Evolutionary conservation across 2,329 filamentous ascomycete genomes (phyloP).

Genomic region (Tolypocladium tundrense): DNA sequence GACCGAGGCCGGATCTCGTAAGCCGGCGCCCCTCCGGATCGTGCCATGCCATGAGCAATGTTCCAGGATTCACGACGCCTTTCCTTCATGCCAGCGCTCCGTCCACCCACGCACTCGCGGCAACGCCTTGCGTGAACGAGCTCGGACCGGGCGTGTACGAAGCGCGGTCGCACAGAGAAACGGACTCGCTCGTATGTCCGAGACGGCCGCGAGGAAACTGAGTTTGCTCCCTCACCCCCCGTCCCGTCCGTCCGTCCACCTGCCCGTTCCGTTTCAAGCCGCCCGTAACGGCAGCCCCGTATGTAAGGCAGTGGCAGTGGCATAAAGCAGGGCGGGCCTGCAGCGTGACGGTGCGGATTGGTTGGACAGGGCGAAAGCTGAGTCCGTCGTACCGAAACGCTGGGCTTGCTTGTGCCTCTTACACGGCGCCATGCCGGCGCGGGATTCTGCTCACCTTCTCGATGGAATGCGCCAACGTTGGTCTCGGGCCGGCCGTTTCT

Average conservation of each 20-base stretch:
- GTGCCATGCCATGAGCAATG: not conserved
- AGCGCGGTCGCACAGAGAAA: not conserved
- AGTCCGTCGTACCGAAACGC: not conserved
- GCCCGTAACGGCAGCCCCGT: not conserved
- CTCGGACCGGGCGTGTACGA: not conserved
- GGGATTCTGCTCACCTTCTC: not conserved
- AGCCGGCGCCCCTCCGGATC: not conserved
- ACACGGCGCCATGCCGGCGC: not conserved
- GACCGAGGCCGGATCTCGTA: not conserved
- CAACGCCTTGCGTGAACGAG: not conserved
- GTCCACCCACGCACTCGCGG: not conserved
- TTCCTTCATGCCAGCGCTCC: not conserved
- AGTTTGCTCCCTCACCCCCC: not conserved
- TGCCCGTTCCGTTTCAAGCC: not conserved
- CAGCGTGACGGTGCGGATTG: not conserved
- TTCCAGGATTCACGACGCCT: not conserved
- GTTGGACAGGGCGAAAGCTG: not conserved
- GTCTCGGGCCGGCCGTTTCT: not conserved
- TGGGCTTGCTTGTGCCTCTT: not conserved
- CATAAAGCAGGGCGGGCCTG: not conserved
- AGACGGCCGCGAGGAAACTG: too few relatives aligned
- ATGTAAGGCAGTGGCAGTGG: not conserved
- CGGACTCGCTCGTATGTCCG: not conserved
- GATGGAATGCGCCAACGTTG: not conserved
- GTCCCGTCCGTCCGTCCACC: not conserved